Base-by-base conservation (phyloP, 768 basidiomycete species). In the Russula abietina region DNA sequence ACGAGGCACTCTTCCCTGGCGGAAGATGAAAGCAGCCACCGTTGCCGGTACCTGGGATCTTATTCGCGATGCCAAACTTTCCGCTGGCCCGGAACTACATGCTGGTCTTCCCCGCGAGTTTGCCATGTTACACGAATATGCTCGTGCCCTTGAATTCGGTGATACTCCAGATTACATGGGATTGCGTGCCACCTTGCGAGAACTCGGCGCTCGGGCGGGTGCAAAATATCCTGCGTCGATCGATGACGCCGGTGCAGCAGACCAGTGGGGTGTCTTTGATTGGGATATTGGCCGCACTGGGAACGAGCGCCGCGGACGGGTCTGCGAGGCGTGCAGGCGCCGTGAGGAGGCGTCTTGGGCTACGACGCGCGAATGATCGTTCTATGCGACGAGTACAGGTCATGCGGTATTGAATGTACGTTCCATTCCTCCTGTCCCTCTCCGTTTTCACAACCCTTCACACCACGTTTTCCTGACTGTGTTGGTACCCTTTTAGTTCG, bases 151-250 rank as follows among this genome's bases (percentile, higher is more conserved):
- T 39, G 87, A 87, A 66, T 94, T 93, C 68, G 90, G 90, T 69
- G 92, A 94, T 76, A 79, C 91, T 45, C 93, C 92, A 11, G 93
- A 95, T 73, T 95, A 94, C 69, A 87, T 85, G 49, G 91, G 91
- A 30, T 77, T 93, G 26, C 80, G 91, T 48, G 82, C 81, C 50
- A 80, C 92, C 50, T 91, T 93, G 73, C 79, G 81, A 17, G 81
- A 80, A 8, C 70, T 75, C 16, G 73, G 71, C 17, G 67, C 71
- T 24, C 67, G 67, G 24, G 61, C 60, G 33, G 67, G 67, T 38
- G 67, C 60, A 24, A 59, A 62, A 11, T 68, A 68, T 38, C 67
- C 65, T 8, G 55, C 46, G 9, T 36, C 28, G 9, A 59, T 60
- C 11, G 67, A 68, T 7, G 58, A 56, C n/a, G 53, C 48, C 0